A percentile compares a stretch with the other conserved stretches of the same genome.
Conservation (phyloP, 805 yeast genomes). For the Ogataea pignaliae region DNA sequence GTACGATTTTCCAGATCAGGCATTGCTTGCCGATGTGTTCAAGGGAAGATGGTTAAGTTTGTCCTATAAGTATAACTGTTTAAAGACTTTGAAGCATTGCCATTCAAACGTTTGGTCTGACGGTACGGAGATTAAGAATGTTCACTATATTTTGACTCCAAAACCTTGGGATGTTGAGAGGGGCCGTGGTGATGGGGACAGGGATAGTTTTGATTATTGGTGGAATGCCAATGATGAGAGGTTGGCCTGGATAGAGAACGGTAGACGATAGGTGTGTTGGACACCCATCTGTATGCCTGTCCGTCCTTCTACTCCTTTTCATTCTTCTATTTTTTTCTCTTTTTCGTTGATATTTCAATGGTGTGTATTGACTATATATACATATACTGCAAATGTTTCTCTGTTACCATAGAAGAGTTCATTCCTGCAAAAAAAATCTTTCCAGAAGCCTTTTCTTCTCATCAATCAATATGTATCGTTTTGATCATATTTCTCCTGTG, state of each 20-base stretch:
- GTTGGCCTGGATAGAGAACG: conserved; percentile 2
- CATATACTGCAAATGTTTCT: too few species aligned
- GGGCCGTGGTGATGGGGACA: conserved; percentile 31
- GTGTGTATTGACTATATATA: too few species aligned
- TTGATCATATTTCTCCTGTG: too few species aligned
- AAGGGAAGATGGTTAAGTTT: conserved; percentile 45
- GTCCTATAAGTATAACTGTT: conserved; percentile 50
- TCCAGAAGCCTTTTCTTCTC: too few species aligned
- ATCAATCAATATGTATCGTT: too few species aligned
- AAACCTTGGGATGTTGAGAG: conserved; percentile 53
- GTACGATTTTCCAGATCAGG: conserved; percentile 58
- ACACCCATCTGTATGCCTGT: too few species aligned
- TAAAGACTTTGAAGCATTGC: conserved; percentile 44
- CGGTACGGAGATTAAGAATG: conserved; percentile 42
- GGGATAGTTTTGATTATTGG: conserved; percentile 49
- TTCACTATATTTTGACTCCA: conserved; percentile 54
- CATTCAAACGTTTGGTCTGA: conserved; percentile 47
- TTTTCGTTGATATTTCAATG: too few species aligned
- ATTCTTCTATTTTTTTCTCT: too few species aligned
- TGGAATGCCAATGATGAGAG: conserved; percentile 41
- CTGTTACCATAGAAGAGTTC: too few species aligned
- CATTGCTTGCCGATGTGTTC: conserved; percentile 51
- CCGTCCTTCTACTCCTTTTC: too few species aligned
- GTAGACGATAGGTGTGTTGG: too few species aligned
- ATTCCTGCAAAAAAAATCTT: too few species aligned